Base-by-base conservation (phyloP, 495 filamentous ascomycete species). In the Choiromyces venosus region DNA sequence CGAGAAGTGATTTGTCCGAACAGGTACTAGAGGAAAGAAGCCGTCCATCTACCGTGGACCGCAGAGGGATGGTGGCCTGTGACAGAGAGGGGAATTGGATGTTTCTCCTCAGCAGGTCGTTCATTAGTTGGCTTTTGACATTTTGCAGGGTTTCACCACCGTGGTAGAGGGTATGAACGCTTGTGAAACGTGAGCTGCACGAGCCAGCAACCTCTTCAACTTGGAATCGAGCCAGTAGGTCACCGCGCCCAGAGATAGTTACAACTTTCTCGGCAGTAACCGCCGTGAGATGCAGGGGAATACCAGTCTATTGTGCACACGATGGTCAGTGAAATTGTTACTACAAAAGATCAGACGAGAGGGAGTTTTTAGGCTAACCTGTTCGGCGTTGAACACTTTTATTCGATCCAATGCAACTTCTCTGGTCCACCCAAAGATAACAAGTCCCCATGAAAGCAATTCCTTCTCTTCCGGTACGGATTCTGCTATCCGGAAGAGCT, bases 31-130 rank as follows among this genome's bases (percentile, higher is more conserved):
- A 83, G 3, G 80, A 66, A 42, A 89, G 79, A 39, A 80, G 80
- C 33, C 81, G 73, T 1, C 89, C 90, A 16, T 85, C 86, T 5
- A 84, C 82, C 74, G 85, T 88, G 4, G 88, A 91, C 78, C 91
- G 85, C 36, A 91, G 79, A 0, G 86, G 85, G 35, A 88, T 87
- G 38, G 82, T 84, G 21, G 87, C 85, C 36, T 81, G 82, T 4
- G 87, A 85, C 61, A 75, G 79, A 16, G 82, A 77, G n/a, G 89
- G 83, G 19, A 83, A 82, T 16, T 69, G 77, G 66, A 77, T 40
- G 56, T 71, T 70, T 10, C 76, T 46, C 12, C 42, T 65, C 5
- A 37, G 14, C 21, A 69, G n/a, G 56, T 74, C 33, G 21, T 67
- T 64, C 25, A 67, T 66, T 14, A 77, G 66, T 14, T 36, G 71